Percentiles rank a stretch among this genome's conserved stretches.
These are phyloP conservation scores for Alternaria burnsii DNA, from an alignment of 2,329 filamentous ascomycete species.

Conservation along the genomic window DNA sequence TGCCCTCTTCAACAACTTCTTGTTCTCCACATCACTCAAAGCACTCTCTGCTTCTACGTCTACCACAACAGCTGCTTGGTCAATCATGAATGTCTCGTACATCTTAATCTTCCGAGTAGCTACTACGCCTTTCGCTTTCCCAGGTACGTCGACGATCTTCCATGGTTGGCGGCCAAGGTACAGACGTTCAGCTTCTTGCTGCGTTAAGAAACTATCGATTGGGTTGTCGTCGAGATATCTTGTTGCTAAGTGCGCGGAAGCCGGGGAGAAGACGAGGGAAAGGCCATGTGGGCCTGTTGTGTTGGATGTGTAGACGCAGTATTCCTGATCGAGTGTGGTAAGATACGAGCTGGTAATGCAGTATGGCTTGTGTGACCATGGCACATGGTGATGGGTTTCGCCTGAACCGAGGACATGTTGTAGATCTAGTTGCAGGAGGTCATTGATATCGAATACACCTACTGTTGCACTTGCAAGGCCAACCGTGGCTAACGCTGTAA, in stretches of 20 bases:
- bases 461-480: constrained; percentile 10
- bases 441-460: constrained; percentile 25
- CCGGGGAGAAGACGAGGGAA: constrained; percentile 23
- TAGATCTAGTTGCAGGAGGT: constrained; percentile 20
- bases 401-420: not conserved
- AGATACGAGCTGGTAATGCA: constrained; percentile 21
- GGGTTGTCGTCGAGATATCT: constrained; percentile 26
- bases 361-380: constrained; percentile 28
- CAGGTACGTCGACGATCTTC: constrained; percentile 22
- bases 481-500: not conserved
- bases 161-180: constrained; percentile 19
- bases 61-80: constrained; percentile 29
- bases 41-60: constrained; percentile 19
- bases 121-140: constrained; percentile 34
- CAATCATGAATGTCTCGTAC: constrained; percentile 38
- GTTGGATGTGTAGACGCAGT: constrained; percentile 34
- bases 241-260: constrained; percentile 9
- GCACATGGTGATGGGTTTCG: not conserved
- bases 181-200: constrained; percentile 11
- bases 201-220: constrained; percentile 19
- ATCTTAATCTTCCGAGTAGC: constrained; percentile 27
- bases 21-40: constrained; percentile 1
- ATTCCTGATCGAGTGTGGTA: constrained; percentile 21
- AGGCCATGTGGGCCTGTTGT: constrained; percentile 23
- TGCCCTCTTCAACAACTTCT: constrained; percentile 18